Conservation (phyloP, 768 basidiomycete species). For the Hericium alpestre region DNA sequence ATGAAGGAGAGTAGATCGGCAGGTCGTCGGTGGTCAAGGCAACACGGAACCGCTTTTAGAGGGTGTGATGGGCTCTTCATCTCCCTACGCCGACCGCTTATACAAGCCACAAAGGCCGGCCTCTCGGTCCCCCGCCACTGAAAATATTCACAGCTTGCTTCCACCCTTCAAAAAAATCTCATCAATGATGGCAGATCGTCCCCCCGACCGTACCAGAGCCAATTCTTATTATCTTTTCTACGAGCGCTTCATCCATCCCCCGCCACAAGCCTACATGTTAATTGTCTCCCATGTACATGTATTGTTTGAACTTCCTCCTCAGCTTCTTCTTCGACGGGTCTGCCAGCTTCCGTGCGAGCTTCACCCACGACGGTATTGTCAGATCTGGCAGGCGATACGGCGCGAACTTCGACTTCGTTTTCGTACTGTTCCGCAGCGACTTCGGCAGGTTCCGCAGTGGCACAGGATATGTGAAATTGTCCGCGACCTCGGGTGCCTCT, state of each 20-base stretch:
- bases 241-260: constrained; percentile 4
- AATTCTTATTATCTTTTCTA: constrained; percentile 4
- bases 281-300: constrained; percentile 66
- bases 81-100: constrained; percentile 10
- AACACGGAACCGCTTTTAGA: constrained; percentile 20
- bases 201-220: background rate
- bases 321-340: constrained; percentile 40
- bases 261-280: constrained; percentile 24
- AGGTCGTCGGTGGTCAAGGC: constrained; percentile 43
- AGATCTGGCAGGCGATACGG: constrained; percentile 70
- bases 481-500: constrained; percentile 14
- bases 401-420: constrained; percentile 40
- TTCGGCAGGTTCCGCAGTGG: constrained; percentile 46
- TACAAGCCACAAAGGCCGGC: constrained; percentile 5
- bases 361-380: constrained; percentile 67
- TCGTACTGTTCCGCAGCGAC: constrained; percentile 30
- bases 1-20: constrained; percentile 12
- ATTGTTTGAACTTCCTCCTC: constrained; percentile 52
- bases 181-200: background rate
- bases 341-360: constrained; percentile 52
- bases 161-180: background rate
- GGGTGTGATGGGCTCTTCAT: constrained; percentile 2
- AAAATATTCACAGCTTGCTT: too few species aligned
- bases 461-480: constrained; percentile 36
- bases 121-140: background rate